Percentiles rank a stretch among this genome's conserved stretches.
Conservation (phyloP, 2,329 filamentous ascomycete species). For the Trichoderma sp. region DNA sequence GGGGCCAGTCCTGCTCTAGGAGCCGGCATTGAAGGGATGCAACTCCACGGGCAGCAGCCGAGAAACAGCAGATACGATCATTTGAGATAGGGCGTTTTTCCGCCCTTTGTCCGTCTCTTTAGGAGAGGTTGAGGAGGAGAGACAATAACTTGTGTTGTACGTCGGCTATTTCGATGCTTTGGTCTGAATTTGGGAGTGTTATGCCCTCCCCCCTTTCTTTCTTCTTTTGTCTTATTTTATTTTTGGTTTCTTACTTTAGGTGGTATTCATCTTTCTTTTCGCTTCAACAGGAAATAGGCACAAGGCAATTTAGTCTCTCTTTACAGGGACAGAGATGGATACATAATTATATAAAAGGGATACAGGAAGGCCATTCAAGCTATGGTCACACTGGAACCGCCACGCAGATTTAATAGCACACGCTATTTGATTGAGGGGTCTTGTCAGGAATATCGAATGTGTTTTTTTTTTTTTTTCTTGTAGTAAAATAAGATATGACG, state of each 20-base stretch:
- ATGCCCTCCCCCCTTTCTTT: neutral
- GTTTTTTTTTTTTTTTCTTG: neutral
- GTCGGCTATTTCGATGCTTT: neutral
- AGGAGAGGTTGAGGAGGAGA: neutral
- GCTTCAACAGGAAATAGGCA: neutral
- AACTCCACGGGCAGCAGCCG: constrained; percentile 38
- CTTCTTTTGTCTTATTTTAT: neutral
- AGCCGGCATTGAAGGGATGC: constrained; percentile 38
- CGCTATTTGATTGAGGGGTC: neutral
- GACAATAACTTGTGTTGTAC: neutral
- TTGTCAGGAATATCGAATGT: neutral
- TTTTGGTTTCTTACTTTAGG: neutral
- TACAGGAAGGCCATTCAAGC: neutral
- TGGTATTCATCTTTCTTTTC: neutral
- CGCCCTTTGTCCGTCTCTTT: neutral
- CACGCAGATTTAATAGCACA: neutral
- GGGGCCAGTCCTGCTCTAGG: constrained; percentile 48
- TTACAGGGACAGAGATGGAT: neutral
- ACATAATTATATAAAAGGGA: neutral
- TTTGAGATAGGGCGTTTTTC: constrained; percentile 30
- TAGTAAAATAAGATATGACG: neutral
- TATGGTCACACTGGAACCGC: neutral
- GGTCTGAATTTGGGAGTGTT: neutral
- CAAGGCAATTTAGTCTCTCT: neutral
- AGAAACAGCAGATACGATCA: constrained; percentile 44